A percentile compares a stretch with the other conserved stretches of the same genome.
These are phyloP conservation scores for Jatropha podagrica DNA, from an alignment of 441 rosid genomes.

Conservation along the genomic window DNA sequence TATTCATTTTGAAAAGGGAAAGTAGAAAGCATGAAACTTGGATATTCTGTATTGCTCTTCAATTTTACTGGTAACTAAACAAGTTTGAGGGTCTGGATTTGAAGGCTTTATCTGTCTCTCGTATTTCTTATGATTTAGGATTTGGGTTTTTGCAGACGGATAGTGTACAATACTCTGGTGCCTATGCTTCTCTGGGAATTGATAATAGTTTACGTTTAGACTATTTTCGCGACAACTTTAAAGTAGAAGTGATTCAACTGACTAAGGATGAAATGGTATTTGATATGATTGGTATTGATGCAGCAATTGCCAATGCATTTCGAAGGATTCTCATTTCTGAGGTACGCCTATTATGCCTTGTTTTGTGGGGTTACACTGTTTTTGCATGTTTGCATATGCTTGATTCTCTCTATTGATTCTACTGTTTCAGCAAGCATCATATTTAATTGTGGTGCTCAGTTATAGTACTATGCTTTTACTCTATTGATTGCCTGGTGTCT, in stretches of 20 bases:
- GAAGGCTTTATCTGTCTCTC: constrained; percentile 9
- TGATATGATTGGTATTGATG: constrained; percentile 83
- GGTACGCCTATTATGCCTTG: constrained; percentile 39
- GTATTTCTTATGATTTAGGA: neutral
- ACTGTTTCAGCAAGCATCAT: neutral
- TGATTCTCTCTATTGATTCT: constrained; percentile 5
- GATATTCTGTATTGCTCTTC: neutral
- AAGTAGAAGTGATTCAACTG: constrained; percentile 51
- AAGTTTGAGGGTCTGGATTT: neutral
- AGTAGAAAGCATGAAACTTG: neutral
- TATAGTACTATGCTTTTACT: neutral
- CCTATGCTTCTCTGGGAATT: constrained; percentile 64
- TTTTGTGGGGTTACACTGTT: neutral
- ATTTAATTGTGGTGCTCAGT: neutral
- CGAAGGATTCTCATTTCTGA: constrained; percentile 89
- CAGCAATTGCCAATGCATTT: constrained; percentile 85
- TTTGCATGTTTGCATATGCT: neutral
- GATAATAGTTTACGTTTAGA: constrained; percentile 64
- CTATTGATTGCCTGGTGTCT: neutral
- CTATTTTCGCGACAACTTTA: constrained; percentile 52
- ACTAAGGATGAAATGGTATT: constrained; percentile 69
- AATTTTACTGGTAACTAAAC: neutral
- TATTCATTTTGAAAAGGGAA: neutral
- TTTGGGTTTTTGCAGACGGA: constrained; percentile 55
- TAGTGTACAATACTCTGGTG: constrained; percentile 61